Evolutionary conservation across 768 basidiomycete genomes (phyloP).

Genomic region (Naematelia encephala): DNA sequence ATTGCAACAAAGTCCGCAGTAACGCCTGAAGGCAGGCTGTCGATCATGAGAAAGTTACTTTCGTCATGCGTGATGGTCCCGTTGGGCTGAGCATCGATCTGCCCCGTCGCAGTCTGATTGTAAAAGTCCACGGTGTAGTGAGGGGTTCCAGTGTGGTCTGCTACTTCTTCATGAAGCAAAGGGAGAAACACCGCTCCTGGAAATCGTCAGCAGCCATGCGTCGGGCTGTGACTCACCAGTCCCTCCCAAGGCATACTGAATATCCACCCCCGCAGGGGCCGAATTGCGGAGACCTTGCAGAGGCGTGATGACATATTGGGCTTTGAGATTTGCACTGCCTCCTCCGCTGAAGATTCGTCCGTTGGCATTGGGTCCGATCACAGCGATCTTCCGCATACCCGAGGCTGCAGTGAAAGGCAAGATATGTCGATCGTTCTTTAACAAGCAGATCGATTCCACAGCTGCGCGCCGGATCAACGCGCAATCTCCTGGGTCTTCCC

Average conservation of each 20-base stretch:
- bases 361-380: constrained; percentile 58
- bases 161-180: too few species aligned
- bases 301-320: constrained; percentile 66
- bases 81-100: neutral
- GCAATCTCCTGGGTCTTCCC: constrained; percentile 54
- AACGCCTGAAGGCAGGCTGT: neutral
- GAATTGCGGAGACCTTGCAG: constrained; percentile 58
- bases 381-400: constrained; percentile 54
- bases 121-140: constrained; percentile 64
- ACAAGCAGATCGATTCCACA: constrained; percentile 65
- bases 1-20: constrained; percentile 7
- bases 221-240: constrained; percentile 50
- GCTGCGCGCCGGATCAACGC: constrained; percentile 60
- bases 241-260: constrained; percentile 59
- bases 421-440: constrained; percentile 63
- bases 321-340: constrained; percentile 66
- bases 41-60: neutral
- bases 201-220: constrained; percentile 51
- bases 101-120: neutral
- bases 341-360: constrained; percentile 56
- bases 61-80: neutral
- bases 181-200: constrained; percentile 62
- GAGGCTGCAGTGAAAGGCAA: constrained; percentile 57
- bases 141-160: too few species aligned
- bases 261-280: constrained; percentile 51